Evolutionary conservation across 352 stramenopile species (phyloP).

Genomic region (Saprolegnia diclina): DNA sequence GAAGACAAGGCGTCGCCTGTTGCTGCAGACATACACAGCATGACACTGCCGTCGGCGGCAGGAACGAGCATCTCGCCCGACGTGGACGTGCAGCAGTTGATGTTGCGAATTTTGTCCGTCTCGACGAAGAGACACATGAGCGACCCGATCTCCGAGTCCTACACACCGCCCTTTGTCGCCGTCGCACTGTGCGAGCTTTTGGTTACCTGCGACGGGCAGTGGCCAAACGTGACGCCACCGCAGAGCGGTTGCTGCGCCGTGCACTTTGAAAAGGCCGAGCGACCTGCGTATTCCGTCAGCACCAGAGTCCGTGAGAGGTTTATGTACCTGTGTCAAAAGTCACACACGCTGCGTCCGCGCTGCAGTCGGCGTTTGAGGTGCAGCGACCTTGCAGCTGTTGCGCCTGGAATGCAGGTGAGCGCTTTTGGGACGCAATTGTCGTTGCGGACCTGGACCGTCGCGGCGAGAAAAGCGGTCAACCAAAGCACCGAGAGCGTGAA

Average conservation of each 20-base stretch:
- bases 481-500: neutral
- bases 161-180: neutral
- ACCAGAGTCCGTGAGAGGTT: neutral
- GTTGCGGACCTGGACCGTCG: no score
- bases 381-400: neutral
- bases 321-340: slow-evolving; percentile 2
- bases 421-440: no score
- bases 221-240: slow-evolving; percentile 9
- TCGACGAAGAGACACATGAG: slow-evolving; percentile 1
- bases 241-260: neutral
- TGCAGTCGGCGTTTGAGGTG: neutral
- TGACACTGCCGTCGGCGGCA: neutral
- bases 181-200: neutral
- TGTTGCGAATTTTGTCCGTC: slow-evolving; percentile 10
- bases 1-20: neutral
- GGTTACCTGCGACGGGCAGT: slow-evolving; percentile 11
- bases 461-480: neutral
- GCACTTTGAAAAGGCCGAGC: slow-evolving; percentile 3
- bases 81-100: slow-evolving; percentile 1
- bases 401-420: neutral
- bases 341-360: neutral
- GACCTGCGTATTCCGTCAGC: neutral
- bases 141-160: slow-evolving; percentile 5
- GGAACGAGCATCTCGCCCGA: neutral
- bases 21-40: neutral